Conservation (phyloP, 2,329 filamentous ascomycete genomes). For the Ophiostoma sp. region DNA sequence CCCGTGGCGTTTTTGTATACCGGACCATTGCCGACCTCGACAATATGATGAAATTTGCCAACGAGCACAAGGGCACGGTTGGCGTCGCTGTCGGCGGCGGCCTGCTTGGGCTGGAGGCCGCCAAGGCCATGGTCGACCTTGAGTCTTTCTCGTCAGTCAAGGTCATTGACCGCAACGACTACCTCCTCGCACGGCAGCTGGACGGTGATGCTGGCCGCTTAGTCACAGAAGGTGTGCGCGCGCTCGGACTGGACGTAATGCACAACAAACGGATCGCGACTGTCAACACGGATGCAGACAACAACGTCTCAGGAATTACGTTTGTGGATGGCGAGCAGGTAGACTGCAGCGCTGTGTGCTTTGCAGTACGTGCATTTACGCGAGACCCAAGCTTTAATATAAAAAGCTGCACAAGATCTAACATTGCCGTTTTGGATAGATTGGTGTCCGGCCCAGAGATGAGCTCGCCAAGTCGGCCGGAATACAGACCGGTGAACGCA, state of each 20-base stretch:
- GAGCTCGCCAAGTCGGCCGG: constrained; percentile 70
- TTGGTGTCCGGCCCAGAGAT: constrained; percentile 79
- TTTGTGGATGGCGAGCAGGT: constrained; percentile 81
- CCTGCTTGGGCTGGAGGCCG: constrained; percentile 81
- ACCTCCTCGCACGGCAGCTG: constrained; percentile 79
- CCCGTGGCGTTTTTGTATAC: constrained; percentile 85
- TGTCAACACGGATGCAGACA: constrained; percentile 36
- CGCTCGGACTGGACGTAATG: constrained; percentile 77
- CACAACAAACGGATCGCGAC: constrained; percentile 60
- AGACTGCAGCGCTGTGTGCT: constrained; percentile 79
- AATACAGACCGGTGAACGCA: constrained; percentile 46
- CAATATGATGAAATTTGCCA: constrained; percentile 71
- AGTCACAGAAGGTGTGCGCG: constrained; percentile 77
- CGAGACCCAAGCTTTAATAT: too few relatives aligned
- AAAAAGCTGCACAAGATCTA: too few relatives aligned
- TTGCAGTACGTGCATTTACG: too few relatives aligned
- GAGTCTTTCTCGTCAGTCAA: constrained; percentile 72
- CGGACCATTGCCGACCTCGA: constrained; percentile 81
- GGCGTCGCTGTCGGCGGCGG: constrained; percentile 83
- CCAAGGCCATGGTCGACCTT: constrained; percentile 88
- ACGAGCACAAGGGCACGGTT: constrained; percentile 60
- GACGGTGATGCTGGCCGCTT: constrained; percentile 78
- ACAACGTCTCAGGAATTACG: constrained; percentile 69
- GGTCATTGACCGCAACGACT: constrained; percentile 77
- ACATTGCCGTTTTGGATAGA: too few relatives aligned